Percentiles rank a stretch among this genome's conserved stretches.
Conservation (phyloP, 257 asterid species). For the Schizonepeta tenuifolia region DNA sequence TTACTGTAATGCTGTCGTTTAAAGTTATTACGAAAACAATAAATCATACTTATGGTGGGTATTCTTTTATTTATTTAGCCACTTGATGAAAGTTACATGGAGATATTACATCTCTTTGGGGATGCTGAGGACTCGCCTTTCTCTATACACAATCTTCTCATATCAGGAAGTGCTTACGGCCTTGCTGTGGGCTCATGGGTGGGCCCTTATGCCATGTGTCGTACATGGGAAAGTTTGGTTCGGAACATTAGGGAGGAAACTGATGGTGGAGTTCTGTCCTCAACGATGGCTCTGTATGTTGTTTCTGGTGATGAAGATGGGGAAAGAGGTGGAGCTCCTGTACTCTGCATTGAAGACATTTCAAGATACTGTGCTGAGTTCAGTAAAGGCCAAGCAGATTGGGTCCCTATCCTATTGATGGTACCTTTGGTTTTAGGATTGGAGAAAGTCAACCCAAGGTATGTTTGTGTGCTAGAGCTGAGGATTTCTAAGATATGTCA, state of each 20-base stretch:
- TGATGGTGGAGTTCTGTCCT: slow-evolving; percentile 46
- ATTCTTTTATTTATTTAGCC: slow-evolving; percentile 56
- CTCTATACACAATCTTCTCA: slow-evolving; percentile 95
- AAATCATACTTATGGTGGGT: slow-evolving; percentile 23
- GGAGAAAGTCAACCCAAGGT: slow-evolving; percentile 96
- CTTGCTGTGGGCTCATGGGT: slow-evolving; percentile 98
- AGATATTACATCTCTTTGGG: slow-evolving; percentile 82
- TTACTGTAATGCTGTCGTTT: neutral
- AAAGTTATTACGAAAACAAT: neutral
- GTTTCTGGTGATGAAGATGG: slow-evolving; percentile 99
- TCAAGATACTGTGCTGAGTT: slow-evolving; percentile 55
- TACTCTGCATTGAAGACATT: slow-evolving; percentile 74
- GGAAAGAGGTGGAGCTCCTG: slow-evolving; percentile 99
- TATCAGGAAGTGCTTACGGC: slow-evolving; percentile 85
- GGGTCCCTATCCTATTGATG: slow-evolving; percentile 79
- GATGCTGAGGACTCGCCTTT: slow-evolving; percentile 81
- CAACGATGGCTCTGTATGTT: slow-evolving; percentile 65
- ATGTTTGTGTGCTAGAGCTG: slow-evolving; percentile 27
- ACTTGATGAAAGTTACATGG: slow-evolving; percentile 61
- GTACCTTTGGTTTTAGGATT: slow-evolving; percentile 98
- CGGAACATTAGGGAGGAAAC: slow-evolving; percentile 52
- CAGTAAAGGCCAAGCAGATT: slow-evolving; percentile 51
- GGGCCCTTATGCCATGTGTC: slow-evolving; percentile 98
- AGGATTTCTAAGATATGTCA: neutral
- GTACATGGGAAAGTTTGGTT: slow-evolving; percentile 89